Conservation (phyloP, 768 basidiomycete species). For the Russula virescens region DNA sequence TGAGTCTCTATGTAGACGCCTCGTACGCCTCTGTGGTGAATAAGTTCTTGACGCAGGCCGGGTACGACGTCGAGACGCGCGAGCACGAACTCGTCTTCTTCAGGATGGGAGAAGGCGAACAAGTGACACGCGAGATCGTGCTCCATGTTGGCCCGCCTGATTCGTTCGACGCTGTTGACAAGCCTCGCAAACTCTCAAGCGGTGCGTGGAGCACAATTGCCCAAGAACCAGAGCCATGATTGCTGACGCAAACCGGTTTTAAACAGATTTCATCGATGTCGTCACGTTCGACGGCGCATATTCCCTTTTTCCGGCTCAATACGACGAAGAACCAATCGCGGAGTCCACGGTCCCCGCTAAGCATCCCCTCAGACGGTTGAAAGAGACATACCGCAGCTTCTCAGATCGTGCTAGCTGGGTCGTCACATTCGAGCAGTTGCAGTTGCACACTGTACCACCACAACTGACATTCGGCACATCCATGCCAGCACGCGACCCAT, state of each 20-base stretch:
- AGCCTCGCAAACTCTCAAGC: background rate
- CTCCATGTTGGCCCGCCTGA: background rate
- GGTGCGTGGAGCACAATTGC: background rate
- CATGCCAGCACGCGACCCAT: background rate
- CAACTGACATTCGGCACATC: constrained; percentile 8
- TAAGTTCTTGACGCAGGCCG: constrained; percentile 3
- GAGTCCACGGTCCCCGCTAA: background rate
- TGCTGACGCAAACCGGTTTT: background rate
- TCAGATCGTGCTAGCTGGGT: constrained; percentile 19
- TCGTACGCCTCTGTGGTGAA: background rate
- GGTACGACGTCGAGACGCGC: background rate
- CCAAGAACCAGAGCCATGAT: no score
- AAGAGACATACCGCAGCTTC: constrained; percentile 4
- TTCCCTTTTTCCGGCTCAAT: constrained; percentile 11
- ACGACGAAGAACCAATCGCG: background rate
- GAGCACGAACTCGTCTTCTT: background rate
- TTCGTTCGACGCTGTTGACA: constrained; percentile 6
- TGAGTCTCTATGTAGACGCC: constrained; percentile 9
- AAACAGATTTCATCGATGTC: constrained; percentile 12
- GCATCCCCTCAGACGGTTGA: background rate
- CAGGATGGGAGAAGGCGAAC: background rate
- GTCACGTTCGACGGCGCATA: constrained; percentile 18
- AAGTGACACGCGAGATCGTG: background rate
- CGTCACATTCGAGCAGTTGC: constrained; percentile 6
- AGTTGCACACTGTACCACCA: background rate